Evolutionary conservation across 2,329 filamentous ascomycete species (phyloP).

Genomic region (Endothia cerciana): DNA sequence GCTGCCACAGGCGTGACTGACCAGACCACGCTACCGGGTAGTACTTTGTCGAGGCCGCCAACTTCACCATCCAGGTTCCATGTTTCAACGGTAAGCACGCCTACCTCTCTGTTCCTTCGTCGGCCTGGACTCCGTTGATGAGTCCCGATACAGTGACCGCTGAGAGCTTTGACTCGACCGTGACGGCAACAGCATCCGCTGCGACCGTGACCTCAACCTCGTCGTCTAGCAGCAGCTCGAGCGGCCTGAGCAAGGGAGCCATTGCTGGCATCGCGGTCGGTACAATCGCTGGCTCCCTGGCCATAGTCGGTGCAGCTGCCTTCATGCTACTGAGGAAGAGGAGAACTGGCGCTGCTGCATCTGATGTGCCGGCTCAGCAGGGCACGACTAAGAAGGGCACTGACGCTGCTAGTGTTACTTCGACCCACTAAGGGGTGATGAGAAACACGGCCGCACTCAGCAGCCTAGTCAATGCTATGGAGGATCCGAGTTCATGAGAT

Average conservation of each 20-base stretch:
- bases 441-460: background rate
- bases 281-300: conserved; percentile 38
- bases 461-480: background rate
- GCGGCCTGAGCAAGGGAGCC: conserved; percentile 39
- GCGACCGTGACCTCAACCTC: conserved; percentile 26
- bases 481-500: background rate
- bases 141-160: conserved; percentile 31
- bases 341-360: background rate
- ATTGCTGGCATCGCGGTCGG: conserved; percentile 45
- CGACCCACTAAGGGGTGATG: background rate
- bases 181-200: conserved; percentile 29
- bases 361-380: background rate
- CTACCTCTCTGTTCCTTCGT: background rate
- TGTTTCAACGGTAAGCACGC: conserved; percentile 40
- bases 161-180: conserved; percentile 36
- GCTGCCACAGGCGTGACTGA: background rate
- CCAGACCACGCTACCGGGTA: conserved; percentile 20
- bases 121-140: background rate
- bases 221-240: conserved; percentile 23
- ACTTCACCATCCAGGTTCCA: conserved; percentile 38
- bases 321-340: conserved; percentile 35
- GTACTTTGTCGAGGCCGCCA: conserved; percentile 39
- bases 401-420: conserved; percentile 20
- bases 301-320: conserved; percentile 36
- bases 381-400: conserved; percentile 2